These are phyloP conservation scores for Ephemerocybe angulata DNA, from an alignment of 768 basidiomycete species.

Conservation along the genomic window DNA sequence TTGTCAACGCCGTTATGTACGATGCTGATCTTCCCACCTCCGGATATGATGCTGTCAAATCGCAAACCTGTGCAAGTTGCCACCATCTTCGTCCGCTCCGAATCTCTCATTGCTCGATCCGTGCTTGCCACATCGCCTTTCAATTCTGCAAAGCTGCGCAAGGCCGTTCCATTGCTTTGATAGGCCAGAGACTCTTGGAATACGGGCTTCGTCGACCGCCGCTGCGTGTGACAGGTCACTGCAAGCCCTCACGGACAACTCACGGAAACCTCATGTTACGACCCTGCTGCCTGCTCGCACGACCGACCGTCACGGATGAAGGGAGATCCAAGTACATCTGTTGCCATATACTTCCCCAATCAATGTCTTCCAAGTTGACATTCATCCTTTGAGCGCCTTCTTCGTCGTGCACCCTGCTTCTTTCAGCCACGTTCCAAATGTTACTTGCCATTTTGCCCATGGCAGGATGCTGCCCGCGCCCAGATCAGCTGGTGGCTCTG, in stretches of 20 bases:
- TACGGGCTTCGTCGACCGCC: no score
- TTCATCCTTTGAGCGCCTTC: neutral
- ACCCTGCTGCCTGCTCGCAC: neutral
- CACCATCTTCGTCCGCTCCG: neutral
- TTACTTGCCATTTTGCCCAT: no score
- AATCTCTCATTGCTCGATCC: neutral
- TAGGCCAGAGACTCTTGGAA: no score
- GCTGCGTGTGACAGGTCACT: no score
- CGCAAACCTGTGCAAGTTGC: neutral
- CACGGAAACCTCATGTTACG: no score
- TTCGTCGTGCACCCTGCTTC: neutral
- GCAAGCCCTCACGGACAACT: no score
- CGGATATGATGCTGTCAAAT: conserved; percentile 1
- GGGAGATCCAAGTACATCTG: neutral
- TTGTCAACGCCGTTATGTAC: neutral
- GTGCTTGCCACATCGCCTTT: neutral
- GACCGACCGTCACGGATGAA: neutral
- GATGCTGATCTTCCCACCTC: neutral
- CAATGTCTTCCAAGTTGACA: neutral
- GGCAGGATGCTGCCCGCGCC: no score
- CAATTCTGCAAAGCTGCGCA: neutral
- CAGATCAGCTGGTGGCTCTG: neutral
- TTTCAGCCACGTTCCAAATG: neutral
- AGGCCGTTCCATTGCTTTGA: no score
- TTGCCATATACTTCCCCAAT: neutral